A percentile compares a stretch with the other conserved stretches of the same genome.
These are phyloP conservation scores for Candida nonsorbophila DNA, from an alignment of 805 yeast species.

Conservation along the genomic window DNA sequence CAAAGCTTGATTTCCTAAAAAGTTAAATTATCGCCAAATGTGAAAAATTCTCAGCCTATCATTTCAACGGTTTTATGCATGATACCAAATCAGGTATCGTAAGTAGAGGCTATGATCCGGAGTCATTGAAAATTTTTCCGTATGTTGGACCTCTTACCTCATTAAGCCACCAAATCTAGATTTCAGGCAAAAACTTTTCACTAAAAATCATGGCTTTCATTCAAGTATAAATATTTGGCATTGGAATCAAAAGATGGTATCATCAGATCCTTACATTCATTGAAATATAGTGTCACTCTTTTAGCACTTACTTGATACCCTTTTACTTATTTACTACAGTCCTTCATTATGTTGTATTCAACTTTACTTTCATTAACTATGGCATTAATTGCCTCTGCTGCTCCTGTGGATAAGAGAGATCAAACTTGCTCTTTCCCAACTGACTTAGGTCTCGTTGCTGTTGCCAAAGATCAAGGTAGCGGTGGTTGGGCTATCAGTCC, in stretches of 20 bases:
- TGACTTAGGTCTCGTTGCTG: conserved; percentile 61
- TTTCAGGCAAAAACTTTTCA: no score
- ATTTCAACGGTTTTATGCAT: no score
- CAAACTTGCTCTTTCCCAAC: conserved; percentile 65
- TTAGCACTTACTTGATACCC: background rate
- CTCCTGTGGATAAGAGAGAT: conserved; percentile 22
- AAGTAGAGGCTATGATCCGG: no score
- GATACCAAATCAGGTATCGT: no score
- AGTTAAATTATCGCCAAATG: no score
- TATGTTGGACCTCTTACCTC: no score
- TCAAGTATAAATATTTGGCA: no score
- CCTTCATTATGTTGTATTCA: conserved; percentile 7
- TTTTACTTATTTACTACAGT: background rate
- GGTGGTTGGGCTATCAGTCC: conserved; percentile 87
- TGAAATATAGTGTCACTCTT: background rate
- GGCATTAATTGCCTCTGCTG: conserved; percentile 12
- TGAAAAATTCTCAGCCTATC: background rate
- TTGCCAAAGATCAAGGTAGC: conserved; percentile 51
- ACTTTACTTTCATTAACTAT: conserved; percentile 10
- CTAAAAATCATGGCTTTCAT: no score
- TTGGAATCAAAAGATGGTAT: no score
- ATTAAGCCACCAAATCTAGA: no score
- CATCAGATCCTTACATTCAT: conserved; percentile 4
- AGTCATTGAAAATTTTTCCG: no score
- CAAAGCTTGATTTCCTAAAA: no score